A percentile compares a stretch with the other conserved stretches of the same genome.
phyloP scores from a whole-genome alignment of 768 basidiomycete genomes.

The Exsudoporus frostii region DNA sequence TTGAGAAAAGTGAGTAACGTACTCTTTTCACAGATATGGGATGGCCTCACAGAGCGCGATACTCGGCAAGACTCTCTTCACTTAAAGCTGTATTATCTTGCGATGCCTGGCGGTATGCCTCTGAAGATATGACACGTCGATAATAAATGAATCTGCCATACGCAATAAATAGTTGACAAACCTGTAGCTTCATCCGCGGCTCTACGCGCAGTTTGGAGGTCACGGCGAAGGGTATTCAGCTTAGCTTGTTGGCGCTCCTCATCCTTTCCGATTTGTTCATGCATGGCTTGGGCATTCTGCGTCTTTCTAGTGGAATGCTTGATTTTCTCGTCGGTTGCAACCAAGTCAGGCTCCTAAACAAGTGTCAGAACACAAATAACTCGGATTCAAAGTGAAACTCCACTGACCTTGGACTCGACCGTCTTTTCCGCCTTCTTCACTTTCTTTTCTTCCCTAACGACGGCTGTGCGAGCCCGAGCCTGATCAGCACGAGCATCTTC shows the following conservation, averaged over 20 bases:
- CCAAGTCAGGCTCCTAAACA: slow-evolving; percentile 78
- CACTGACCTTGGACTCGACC: slow-evolving; percentile 72
- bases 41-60: slow-evolving; percentile 36
- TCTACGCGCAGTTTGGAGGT: slow-evolving; percentile 61
- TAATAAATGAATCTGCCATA: background rate
- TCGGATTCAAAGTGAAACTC: background rate
- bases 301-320: slow-evolving; percentile 79
- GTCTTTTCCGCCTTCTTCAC: slow-evolving; percentile 91
- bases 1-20: slow-evolving; percentile 2
- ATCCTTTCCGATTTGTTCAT: slow-evolving; percentile 63
- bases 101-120: slow-evolving; percentile 70
- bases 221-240: slow-evolving; percentile 55
- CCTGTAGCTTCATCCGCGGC: slow-evolving; percentile 81
- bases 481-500: slow-evolving; percentile 76
- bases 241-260: slow-evolving; percentile 48
- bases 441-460: slow-evolving; percentile 80
- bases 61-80: slow-evolving; percentile 84
- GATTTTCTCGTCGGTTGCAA: slow-evolving; percentile 83
- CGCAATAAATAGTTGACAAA: slow-evolving; percentile 28
- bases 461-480: slow-evolving; percentile 67
- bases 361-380: background rate
- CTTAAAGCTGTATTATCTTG: slow-evolving; percentile 75
- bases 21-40: background rate
- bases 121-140: slow-evolving; percentile 36
- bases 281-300: slow-evolving; percentile 61